A percentile compares a stretch with the other conserved stretches of the same genome.
These are phyloP conservation scores for Pilatotrama ljubarskyi DNA, from an alignment of 768 basidiomycete genomes.

Conservation along the genomic window DNA sequence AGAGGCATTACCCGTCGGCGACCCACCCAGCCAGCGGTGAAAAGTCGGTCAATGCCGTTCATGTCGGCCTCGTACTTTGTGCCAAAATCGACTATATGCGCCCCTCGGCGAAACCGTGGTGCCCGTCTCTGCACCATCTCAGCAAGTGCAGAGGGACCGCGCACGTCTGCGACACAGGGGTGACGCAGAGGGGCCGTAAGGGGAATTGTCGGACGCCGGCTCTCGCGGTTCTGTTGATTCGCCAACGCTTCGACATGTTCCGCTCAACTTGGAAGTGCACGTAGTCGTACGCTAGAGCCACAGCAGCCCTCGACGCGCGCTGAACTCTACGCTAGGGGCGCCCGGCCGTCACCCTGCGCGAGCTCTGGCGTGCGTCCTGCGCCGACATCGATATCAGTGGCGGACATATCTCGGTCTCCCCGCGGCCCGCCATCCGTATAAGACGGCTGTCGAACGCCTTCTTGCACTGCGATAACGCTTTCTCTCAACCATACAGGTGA, in stretches of 20 bases:
- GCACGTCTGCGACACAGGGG: not conserved
- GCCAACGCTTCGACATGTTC: slow-evolving; percentile 8
- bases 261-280: slow-evolving; percentile 20
- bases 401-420: slow-evolving; percentile 22
- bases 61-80: not conserved
- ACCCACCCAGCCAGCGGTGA: not conserved
- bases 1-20: not conserved
- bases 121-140: not conserved
- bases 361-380: not conserved
- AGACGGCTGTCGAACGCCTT: not conserved
- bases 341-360: not conserved
- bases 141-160: not conserved
- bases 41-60: slow-evolving; percentile 14
- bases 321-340: slow-evolving; percentile 3
- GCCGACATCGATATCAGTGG: slow-evolving; percentile 21
- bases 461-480: slow-evolving; percentile 12
- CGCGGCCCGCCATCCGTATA: slow-evolving; percentile 12
- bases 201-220: slow-evolving; percentile 11
- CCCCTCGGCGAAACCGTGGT: slow-evolving; percentile 15
- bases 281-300: slow-evolving; percentile 11
- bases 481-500: not conserved
- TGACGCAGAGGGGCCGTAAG: slow-evolving; percentile 1
- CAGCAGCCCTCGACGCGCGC: not conserved
- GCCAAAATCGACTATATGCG: slow-evolving; percentile 2
- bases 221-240: not conserved